Evolutionary conservation across 345 rosid species (phyloP).

Genomic region (Crucihimalaya himalaica): DNA sequence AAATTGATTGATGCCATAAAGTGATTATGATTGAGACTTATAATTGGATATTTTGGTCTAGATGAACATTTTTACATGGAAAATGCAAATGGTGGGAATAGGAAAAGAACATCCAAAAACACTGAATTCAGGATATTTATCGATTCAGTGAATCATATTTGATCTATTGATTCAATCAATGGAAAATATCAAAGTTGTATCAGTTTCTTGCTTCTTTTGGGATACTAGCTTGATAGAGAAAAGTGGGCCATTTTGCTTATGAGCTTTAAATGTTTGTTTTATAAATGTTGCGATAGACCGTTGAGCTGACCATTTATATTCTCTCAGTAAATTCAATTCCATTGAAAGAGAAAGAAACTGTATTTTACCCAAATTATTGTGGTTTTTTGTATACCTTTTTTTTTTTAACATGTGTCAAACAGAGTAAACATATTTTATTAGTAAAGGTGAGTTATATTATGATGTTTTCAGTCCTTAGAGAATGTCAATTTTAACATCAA

Average conservation of each 20-base stretch:
- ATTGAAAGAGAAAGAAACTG: neutral
- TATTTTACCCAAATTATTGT: neutral
- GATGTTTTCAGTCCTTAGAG: neutral
- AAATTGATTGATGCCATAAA: neutral
- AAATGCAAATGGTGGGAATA: neutral
- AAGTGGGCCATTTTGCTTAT: conserved; percentile 19
- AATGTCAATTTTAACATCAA: neutral
- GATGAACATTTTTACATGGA: neutral
- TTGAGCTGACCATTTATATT: conserved; percentile 32
- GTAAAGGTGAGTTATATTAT: neutral
- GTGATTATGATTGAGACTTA: neutral
- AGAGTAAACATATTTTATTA: no score
- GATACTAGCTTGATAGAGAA: neutral
- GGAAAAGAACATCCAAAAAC: neutral
- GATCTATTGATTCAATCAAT: neutral
- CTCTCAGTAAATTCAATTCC: conserved; percentile 30
- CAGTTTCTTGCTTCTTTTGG: conserved; percentile 8
- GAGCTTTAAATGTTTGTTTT: conserved; percentile 29
- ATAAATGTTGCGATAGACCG: conserved; percentile 35
- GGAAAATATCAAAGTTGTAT: neutral
- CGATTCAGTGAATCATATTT: neutral
- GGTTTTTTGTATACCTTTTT: neutral
- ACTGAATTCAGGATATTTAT: conserved; percentile 8
- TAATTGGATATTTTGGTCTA: neutral
- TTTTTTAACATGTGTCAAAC: no score